Evolutionary conservation across 495 filamentous ascomycete genomes (phyloP).

Genomic region (Hypoxylon crocopeplum): DNA sequence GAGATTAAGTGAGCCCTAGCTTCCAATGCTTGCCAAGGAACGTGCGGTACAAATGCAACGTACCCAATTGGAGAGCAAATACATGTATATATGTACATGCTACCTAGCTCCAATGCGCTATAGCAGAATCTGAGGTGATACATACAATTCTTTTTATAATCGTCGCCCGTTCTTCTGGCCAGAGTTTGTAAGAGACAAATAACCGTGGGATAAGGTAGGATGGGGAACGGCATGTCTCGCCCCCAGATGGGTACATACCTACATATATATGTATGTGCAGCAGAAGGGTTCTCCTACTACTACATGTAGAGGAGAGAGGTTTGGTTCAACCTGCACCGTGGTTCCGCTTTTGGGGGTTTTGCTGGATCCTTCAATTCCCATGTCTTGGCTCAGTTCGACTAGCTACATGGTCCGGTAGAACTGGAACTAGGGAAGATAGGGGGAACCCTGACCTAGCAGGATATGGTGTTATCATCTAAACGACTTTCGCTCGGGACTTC

Average conservation of each 20-base stretch:
- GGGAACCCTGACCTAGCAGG: slow-evolving; percentile 9
- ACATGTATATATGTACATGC: not conserved
- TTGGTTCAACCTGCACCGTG: too few relatives aligned
- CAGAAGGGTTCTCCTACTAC: too few relatives aligned
- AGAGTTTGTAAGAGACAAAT: slow-evolving; percentile 11
- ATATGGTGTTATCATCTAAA: slow-evolving; percentile 2
- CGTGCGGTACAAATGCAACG: not conserved
- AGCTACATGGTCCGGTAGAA: slow-evolving; percentile 1
- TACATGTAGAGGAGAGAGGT: too few relatives aligned
- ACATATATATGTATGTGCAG: slow-evolving; percentile 18
- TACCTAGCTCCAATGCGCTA: too few relatives aligned
- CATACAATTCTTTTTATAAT: too few relatives aligned
- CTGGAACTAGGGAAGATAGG: slow-evolving; percentile 28
- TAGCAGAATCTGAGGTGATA: too few relatives aligned
- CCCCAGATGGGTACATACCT: slow-evolving; percentile 15
- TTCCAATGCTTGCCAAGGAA: slow-evolving; percentile 16
- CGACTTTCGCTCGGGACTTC: slow-evolving; percentile 27
- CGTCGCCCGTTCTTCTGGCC: not conserved
- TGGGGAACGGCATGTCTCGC: slow-evolving; percentile 16
- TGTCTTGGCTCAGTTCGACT: slow-evolving; percentile 31
- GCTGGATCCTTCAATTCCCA: slow-evolving; percentile 35
- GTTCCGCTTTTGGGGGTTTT: slow-evolving; percentile 33
- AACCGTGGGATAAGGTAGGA: slow-evolving; percentile 4
- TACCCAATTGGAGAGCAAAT: slow-evolving; percentile 14
- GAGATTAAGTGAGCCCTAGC: slow-evolving; percentile 24